Conservation (phyloP, 371 early-diverging fungal genomes). For the Mucor velutinosus region DNA sequence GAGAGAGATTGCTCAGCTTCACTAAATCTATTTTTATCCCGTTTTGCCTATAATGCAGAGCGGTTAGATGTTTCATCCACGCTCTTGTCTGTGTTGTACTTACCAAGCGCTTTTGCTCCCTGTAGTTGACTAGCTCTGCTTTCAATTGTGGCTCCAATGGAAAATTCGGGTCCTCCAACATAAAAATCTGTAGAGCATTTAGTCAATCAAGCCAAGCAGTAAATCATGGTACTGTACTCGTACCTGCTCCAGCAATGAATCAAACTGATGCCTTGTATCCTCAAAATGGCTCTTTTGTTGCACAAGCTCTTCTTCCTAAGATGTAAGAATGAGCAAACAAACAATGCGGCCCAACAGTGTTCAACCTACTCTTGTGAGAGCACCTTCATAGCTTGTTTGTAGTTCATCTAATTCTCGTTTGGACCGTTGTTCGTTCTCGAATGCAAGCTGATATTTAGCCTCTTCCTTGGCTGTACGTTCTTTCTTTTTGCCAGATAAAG, state of each 20-base stretch:
- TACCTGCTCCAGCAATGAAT: constrained; percentile 25
- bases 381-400: background rate
- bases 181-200: constrained; percentile 28
- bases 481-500: constrained; percentile 44
- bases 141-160: constrained; percentile 35
- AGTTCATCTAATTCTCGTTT: constrained; percentile 34
- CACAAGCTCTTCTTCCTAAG: constrained; percentile 10
- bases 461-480: constrained; percentile 36
- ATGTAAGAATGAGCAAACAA: background rate
- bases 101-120: constrained; percentile 31
- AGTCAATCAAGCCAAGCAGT: no score
- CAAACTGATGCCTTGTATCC: constrained; percentile 10
- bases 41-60: constrained; percentile 27
- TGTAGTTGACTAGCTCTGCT: constrained; percentile 34
- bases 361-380: background rate
- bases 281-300: constrained; percentile 18
- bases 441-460: constrained; percentile 44
- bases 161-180: constrained; percentile 18
- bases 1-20: constrained; percentile 35
- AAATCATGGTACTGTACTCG: background rate
- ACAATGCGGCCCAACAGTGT: background rate
- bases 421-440: constrained; percentile 44
- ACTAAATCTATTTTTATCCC: constrained; percentile 32
- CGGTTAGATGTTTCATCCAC: background rate
- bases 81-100: background rate